Base-by-base conservation (phyloP, 305 asterid genomes). In the Rubia peregrina region DNA sequence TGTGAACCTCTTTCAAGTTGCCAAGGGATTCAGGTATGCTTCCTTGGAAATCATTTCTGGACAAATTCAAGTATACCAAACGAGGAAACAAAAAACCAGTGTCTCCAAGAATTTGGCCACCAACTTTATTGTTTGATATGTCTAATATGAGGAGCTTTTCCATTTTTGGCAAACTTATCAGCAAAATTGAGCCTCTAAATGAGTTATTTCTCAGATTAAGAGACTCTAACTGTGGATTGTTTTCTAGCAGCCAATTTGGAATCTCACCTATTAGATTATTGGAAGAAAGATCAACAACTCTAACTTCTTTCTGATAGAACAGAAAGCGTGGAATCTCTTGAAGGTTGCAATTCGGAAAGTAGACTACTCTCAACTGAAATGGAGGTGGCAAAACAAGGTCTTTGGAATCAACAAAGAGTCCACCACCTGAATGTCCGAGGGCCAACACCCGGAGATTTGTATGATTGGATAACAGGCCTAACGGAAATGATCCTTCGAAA, bases 361-460 rank as follows among this genome's bases (percentile, higher is more conserved):
- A 11, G 8, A 80, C 38, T 41, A 69, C 71, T 61, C 72, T 76
- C 10, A 80, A 62, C 76, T 76, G 80, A 75, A 76, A 80, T n/a
- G 72, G 41, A 41, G 83, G 76, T 17, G 69, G 69, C 67, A 73
- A 68, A 62, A 68, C 68, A 61, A 70, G 43, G 55, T n/a, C 19
- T 66, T 73, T 73, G n/a, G 73, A 42, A 38, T 70, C 68, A 30
- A 80, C 76, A n/a, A 10, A 40, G 16, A 80, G 68, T 24, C 64
- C 56, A 42, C 46, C 67, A 0, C 46, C 13, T 3, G 10, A 24
- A 30, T 0, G 9, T 13, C n/a, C 63, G 21, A 71, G 49, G 42
- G 36, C 0, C 40, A 78, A 16, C 8, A 46, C 74, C 41, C 36
- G 14, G 26, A 74, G 75, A 11, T 70, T 70, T 4, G 76, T 65